Base-by-base conservation (phyloP, 306 rosid genomes). In the Oemleria cerasiformis region DNA sequence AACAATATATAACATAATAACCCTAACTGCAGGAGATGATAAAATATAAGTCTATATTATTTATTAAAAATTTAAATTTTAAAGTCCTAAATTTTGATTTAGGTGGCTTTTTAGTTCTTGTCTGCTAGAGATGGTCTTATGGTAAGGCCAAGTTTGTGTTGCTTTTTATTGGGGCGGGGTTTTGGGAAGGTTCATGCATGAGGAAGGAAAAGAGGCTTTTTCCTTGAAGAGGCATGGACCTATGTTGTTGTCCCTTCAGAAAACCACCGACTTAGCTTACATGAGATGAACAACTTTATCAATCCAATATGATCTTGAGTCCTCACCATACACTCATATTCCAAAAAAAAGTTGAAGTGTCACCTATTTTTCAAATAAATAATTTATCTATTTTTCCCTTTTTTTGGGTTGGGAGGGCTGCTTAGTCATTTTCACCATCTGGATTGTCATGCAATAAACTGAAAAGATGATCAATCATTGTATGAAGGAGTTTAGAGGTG, bases 341-440 rank as follows among this genome's bases (percentile, higher is more conserved):
- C 61, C 79, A 67, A 17, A 71, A 80, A 69, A n/a, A 56, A 51
- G 67, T 68, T 77, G 59, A 65, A 75, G 72, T 75, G 75, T 72
- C 81, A 42, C 79, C 65, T 67, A 50, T 78, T 63, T 76, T 51
- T 17, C 40, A 51, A 15, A 43, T 23, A 65, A 47, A 69, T 65
- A 25, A 47, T 47, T 47, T 47, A 11, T 47, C 15, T 14, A 17
- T 14, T 57, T 0, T 73, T 20, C 9, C 20, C 42, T 30, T 30
- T 36, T 71, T 56, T 56, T 48, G 48, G 45, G 74, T 57, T 50
- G 48, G 49, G 72, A 63, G 74, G 75, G 90, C 72, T 67, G 85
- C 77, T 84, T 81, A 78, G 96, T 89, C 92, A 81, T 65, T 84
- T 84, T 87, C 91, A 83, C 48, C 53, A 10, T 80, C 75, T 85